These are phyloP conservation scores for Pulveroboletus sp. DNA, from an alignment of 768 basidiomycete genomes.

Conservation along the genomic window DNA sequence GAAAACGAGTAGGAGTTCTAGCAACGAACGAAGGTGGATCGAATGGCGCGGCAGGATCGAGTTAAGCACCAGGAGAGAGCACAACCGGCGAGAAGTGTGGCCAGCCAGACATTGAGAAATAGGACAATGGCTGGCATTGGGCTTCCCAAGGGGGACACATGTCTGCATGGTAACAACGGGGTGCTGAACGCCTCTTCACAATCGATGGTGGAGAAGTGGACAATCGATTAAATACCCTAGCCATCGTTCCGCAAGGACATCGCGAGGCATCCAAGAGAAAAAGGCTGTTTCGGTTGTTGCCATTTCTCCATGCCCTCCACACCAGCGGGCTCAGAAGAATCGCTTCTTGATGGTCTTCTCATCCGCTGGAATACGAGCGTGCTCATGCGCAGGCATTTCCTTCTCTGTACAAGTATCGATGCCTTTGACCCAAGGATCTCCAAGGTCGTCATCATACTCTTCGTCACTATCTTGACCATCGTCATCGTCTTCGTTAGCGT, in stretches of 20 bases:
- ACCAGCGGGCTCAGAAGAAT: conserved; percentile 50
- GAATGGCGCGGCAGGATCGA: neutral
- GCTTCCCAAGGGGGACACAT: neutral
- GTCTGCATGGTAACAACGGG: neutral
- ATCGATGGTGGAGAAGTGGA: conserved; percentile 3
- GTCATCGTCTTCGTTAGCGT: conserved; percentile 38
- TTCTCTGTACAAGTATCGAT: conserved; percentile 64
- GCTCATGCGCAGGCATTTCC: conserved; percentile 51
- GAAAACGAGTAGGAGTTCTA: neutral
- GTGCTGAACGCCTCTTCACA: neutral
- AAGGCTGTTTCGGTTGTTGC: neutral
- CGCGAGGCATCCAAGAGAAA: conserved; percentile 8
- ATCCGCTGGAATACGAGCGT: conserved; percentile 69
- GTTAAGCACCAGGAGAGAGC: neutral
- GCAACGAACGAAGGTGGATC: neutral
- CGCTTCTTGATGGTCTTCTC: conserved; percentile 70
- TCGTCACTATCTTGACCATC: conserved; percentile 13
- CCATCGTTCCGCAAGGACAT: conserved; percentile 14
- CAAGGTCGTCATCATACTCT: conserved; percentile 65
- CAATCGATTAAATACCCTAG: conserved; percentile 4
- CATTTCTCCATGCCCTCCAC: neutral
- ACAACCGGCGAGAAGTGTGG: neutral
- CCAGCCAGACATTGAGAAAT: neutral
- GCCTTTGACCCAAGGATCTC: conserved; percentile 83
- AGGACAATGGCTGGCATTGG: neutral